These are phyloP conservation scores for Fusarium sulawesiense DNA, from an alignment of 2,329 filamentous ascomycete species.

Conservation along the genomic window DNA sequence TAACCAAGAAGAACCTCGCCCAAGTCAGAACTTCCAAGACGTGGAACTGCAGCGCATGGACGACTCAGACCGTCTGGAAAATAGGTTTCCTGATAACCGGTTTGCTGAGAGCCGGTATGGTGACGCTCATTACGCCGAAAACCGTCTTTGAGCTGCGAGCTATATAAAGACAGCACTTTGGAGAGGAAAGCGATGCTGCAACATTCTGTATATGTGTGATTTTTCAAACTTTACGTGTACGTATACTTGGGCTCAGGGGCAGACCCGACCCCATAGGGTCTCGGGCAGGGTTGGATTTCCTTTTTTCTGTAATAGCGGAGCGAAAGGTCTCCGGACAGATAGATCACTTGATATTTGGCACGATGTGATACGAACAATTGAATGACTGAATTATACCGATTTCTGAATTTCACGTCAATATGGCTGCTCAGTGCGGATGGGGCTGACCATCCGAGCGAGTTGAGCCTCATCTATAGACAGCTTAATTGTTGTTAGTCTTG, in stretches of 20 bases:
- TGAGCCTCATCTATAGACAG: not conserved
- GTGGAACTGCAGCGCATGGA: slow-evolving; percentile 48
- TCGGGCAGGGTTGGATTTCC: slow-evolving; percentile 5
- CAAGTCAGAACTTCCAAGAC: slow-evolving; percentile 46
- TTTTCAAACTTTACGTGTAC: slow-evolving; percentile 12
- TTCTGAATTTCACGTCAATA: not conserved
- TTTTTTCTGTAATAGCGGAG: slow-evolving; percentile 15
- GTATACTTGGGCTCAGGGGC: slow-evolving; percentile 3
- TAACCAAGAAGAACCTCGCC: slow-evolving; percentile 20
- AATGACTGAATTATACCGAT: slow-evolving; percentile 19
- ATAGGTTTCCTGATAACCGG: slow-evolving; percentile 23
- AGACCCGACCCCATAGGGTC: not conserved
- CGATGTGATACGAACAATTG: slow-evolving; percentile 37
- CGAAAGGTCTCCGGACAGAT: slow-evolving; percentile 23
- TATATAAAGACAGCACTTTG: not conserved
- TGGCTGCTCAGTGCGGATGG: not conserved
- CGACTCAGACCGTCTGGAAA: slow-evolving; percentile 26
- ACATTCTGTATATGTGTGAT: slow-evolving; percentile 15
- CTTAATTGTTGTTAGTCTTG: not conserved
- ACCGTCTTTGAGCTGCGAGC: slow-evolving; percentile 5
- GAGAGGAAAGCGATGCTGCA: not conserved
- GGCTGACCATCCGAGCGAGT: not conserved
- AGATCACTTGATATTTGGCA: slow-evolving; percentile 31
- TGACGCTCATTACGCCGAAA: slow-evolving; percentile 16
- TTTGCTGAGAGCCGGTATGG: slow-evolving; percentile 17